Evolutionary conservation across 441 rosid species (phyloP).

Genomic region (Populus hybrid): DNA sequence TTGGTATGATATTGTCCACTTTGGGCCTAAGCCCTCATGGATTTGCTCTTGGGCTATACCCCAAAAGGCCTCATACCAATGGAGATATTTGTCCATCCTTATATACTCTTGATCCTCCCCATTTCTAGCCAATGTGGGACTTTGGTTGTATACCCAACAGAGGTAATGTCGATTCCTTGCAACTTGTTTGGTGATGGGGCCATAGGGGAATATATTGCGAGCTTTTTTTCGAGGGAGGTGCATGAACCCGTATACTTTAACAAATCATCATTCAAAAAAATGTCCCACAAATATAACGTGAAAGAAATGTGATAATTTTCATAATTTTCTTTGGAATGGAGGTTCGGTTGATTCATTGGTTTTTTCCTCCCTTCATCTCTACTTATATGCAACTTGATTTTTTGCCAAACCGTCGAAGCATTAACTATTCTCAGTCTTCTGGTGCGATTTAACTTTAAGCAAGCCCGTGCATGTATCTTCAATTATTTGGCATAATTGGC

Average conservation of each 20-base stretch:
- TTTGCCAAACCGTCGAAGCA: no score
- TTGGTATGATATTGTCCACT: no score
- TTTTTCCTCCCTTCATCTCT: not conserved
- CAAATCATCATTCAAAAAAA: not conserved
- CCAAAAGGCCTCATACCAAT: no score
- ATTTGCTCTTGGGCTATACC: no score
- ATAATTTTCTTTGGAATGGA: not conserved
- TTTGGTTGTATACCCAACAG: no score
- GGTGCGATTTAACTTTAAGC: slow-evolving; percentile 9
- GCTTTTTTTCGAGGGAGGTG: no score
- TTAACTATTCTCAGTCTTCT: not conserved
- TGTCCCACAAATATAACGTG: slow-evolving; percentile 1
- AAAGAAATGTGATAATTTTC: not conserved
- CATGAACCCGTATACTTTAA: no score
- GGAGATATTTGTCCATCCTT: no score
- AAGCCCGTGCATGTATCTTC: slow-evolving; percentile 19
- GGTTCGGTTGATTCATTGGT: not conserved
- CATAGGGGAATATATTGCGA: no score
- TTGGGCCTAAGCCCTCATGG: no score
- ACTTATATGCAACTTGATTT: not conserved
- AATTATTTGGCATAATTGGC: not conserved
- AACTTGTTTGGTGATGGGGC: slow-evolving; percentile 11
- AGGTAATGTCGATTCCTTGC: not conserved
- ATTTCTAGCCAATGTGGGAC: no score
- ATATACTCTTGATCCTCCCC: no score